Evolutionary conservation across 352 stramenopile genomes (phyloP), one percentile per base, ranked within the genome.

Genomic region (Phytopythium kandeliae): DNA sequence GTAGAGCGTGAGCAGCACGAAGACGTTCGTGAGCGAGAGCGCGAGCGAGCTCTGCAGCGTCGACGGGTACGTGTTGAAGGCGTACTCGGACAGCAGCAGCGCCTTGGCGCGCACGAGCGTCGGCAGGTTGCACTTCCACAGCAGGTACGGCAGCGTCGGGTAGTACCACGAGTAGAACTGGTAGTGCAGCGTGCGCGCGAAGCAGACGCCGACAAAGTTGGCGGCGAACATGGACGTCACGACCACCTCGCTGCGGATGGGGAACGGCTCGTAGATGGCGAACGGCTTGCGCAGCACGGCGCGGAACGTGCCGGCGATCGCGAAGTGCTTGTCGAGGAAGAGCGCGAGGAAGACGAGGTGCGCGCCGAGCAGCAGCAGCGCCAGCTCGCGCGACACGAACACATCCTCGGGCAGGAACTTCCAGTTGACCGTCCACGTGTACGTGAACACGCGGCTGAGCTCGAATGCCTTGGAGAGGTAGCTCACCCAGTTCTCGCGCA

Each of bases 341-440:
- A 90, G 55, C 41, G 85, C 62, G 42, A 94, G 69, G 53, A 92
- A 87, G 28, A 89, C 51, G 13, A 89, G 4, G 59, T 95, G 84
- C 16, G 69, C 54, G 12, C 58, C 35, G 7, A 92, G 63, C 43
- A 92, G 62, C 3, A 67, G 49, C 11, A 90, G 54, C 21, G 82
- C 83, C 28, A 89, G 78, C 50, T 64, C 48, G 48, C 83, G 82
- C 11, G 76, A 90, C 17, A 90, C 69, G 45, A 92, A 92, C 4
- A 73, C 64, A 9, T 89, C 78, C 63, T 92, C 82, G 8, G 78
- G 57, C 13, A 96, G 50, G 52, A 92, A 96, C 54, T 97, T 97
- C 79, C 92, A 99, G 82, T 99, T 99, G 28, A 99, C 97, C 15
- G 97, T 99, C 97, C 97, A 99, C 72, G 98, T 93, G 78, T 95